Base-by-base conservation (phyloP, 2,329 filamentous ascomycete genomes). In the Purpureocillium takamizusanense region DNA sequence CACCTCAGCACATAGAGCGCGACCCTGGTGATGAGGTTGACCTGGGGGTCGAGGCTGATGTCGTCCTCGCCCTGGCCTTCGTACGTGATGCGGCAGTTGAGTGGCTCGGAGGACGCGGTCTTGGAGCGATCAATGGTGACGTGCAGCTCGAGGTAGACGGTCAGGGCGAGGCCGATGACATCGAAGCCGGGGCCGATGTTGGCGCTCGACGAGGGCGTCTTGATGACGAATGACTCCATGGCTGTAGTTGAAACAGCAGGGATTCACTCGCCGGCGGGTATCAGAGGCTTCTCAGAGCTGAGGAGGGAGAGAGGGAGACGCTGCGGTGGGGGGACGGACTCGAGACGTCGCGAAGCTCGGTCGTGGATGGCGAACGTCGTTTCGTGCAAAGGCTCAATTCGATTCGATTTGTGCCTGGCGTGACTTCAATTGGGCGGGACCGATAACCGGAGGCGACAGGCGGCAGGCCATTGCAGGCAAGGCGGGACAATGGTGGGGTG, bases 141-240 rank as follows among this genome's bases (percentile, higher is more conserved):
- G 46, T 81, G 75, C 40, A 97, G 71, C 67, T 95, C 89, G 47
- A 98, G 83, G 67, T 90, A 94, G 61, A 95, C 81, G 48, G 88
- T 94, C 50, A 98, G 74, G 8, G 90, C 90, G 45, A 98, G 81
- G 50, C 92, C 87, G 60, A 97, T 95, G 53, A 95, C 90, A 70
- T 98, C 90, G 72, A 97, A 98, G 42, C 90, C 90, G 35, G 90
- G 90, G 50, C 87, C 90, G 57, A 97, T 95, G 70, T 97, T 97
- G 66, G 90, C 90, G 45, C 89, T 95, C 43, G 90, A 97, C 68
- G 86, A 94, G 48, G 90, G 90, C 45, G 87, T 86, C 65, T 75
- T 78, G 70, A 88, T 85, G 50, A 74, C 67, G 62, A 84, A 82
- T 39, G 76, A 77, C 55, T 78, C 73, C 66, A 72, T 71, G 51